Conservation (phyloP, 2,329 filamentous ascomycete species). For the Cladophialophora yegresii region DNA sequence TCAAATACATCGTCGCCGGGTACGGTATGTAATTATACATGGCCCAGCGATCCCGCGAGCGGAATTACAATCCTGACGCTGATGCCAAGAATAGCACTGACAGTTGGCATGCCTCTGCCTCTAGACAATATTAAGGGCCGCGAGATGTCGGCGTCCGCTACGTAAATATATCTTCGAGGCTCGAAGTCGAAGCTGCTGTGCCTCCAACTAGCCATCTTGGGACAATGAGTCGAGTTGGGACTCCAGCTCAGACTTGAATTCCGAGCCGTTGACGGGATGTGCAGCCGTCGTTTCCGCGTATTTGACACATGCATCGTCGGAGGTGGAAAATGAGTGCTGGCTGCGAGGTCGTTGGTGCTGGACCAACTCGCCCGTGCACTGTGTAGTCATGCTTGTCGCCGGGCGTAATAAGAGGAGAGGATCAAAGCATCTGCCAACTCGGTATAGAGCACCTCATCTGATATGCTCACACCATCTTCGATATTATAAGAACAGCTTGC, state of each 20-base stretch:
- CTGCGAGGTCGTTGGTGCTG: background rate
- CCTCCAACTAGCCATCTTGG: background rate
- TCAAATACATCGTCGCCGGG: background rate
- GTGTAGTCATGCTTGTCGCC: background rate
- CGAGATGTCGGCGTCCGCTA: background rate
- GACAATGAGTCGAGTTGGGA: background rate
- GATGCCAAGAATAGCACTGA: too few species aligned
- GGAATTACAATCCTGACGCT: too few species aligned
- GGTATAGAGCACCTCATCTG: background rate
- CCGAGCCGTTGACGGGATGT: background rate
- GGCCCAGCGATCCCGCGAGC: too few species aligned
- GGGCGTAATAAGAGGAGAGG: background rate
- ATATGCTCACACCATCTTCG: constrained; percentile 1
- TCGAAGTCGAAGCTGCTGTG: background rate
- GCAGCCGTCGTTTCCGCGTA: background rate
- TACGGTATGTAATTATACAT: too few species aligned
- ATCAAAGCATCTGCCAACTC: background rate
- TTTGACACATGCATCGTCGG: background rate
- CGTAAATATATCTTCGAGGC: background rate
- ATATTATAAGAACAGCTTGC: background rate
- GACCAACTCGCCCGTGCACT: background rate
- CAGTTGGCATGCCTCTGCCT: background rate
- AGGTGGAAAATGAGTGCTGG: background rate
- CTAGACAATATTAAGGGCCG: background rate
- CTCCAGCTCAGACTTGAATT: background rate